Base-by-base conservation (phyloP, 83 land plant genomes). In the Picea mariana region DNA sequence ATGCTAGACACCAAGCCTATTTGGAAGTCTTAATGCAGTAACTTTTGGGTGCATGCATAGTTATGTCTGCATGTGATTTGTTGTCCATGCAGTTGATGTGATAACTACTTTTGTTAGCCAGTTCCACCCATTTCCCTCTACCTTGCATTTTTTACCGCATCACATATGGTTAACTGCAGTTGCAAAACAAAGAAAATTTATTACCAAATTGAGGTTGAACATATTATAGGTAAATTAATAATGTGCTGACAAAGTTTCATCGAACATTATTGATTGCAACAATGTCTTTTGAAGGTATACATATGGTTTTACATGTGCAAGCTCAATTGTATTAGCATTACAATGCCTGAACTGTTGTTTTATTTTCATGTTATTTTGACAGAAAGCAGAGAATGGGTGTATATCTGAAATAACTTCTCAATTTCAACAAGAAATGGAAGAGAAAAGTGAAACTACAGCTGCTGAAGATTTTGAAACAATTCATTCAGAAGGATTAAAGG, bases 331-430 rank as follows among this genome's bases (percentile, higher is more conserved):
- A 16, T 42, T 31, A 68, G n/a, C 73, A 16, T 2, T 68, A 21
- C 44, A 68, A 68, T 68, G 34, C 73, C 73, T 68, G 73, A 68
- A 68, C 47, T 17, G 44, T 38, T 68, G 42, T 42, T 68, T 68
- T 16, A 0, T 34, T 16, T 68, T 68, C 44, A 6, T 68, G 73
- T 15, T 68, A 68, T 15, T 68, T 68, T 34, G 20, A 68, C 73
- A 68, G 73, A 68, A 68, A 68, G 73, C 47, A 68, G 44, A 20
- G 34, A 68, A 68, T 68, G 73, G 44, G 44, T 68, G 47, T 68
- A 38, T 68, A 34, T 34, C n/a, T 31, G 73, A 68, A 42, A 68
- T 17, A 68, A 31, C 9, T 68, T 68, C 44, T 68, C 73, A 68
- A 38, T 34, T 68, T 34, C 73, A 38, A 68, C 17, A 1, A 6